Conservation (phyloP, 2,329 filamentous ascomycete species). For the Fusarium sp. region DNA sequence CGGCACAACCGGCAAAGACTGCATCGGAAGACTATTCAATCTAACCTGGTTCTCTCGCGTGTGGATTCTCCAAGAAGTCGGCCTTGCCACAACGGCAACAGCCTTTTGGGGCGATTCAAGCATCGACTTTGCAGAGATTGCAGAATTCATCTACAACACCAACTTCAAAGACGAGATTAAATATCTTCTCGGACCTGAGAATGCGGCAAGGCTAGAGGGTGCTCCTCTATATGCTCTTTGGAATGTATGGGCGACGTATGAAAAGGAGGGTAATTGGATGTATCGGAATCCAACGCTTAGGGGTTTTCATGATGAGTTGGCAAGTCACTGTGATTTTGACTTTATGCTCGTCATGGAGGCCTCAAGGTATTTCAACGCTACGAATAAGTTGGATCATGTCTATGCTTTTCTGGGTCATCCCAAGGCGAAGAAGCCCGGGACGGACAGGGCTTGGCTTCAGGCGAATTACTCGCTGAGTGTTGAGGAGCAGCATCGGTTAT, state of each 20-base stretch:
- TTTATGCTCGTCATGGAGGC: slow-evolving; percentile 20
- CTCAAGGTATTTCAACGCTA: slow-evolving; percentile 16
- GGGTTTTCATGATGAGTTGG: background rate
- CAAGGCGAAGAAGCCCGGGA: background rate
- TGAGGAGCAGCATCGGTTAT: slow-evolving; percentile 4
- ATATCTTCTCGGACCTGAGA: background rate
- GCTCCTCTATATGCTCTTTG: slow-evolving; percentile 13
- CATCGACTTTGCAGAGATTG: slow-evolving; percentile 13
- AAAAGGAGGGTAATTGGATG: slow-evolving; percentile 10
- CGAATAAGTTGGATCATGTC: slow-evolving; percentile 8
- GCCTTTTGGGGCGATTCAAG: slow-evolving; percentile 5
- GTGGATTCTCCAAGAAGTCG: slow-evolving; percentile 13
- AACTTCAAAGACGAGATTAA: slow-evolving; percentile 3
- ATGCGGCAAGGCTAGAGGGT: background rate
- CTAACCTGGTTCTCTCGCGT: slow-evolving; percentile 16
- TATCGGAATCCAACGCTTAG: background rate
- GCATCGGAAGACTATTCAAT: background rate
- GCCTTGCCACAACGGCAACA: slow-evolving; percentile 1
- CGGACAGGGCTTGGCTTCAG: slow-evolving; percentile 3
- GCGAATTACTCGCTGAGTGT: slow-evolving; percentile 8
- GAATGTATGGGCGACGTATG: slow-evolving; percentile 19
- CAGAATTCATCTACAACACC: slow-evolving; percentile 10
- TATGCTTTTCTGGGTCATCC: slow-evolving; percentile 20
- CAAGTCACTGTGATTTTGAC: background rate
- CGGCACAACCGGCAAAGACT: background rate